A percentile compares a stretch with the other conserved stretches of the same genome.
phyloP scores from a whole-genome alignment of 2,329 filamentous ascomycete genomes.

The Hymenoscyphus salicellus region DNA sequence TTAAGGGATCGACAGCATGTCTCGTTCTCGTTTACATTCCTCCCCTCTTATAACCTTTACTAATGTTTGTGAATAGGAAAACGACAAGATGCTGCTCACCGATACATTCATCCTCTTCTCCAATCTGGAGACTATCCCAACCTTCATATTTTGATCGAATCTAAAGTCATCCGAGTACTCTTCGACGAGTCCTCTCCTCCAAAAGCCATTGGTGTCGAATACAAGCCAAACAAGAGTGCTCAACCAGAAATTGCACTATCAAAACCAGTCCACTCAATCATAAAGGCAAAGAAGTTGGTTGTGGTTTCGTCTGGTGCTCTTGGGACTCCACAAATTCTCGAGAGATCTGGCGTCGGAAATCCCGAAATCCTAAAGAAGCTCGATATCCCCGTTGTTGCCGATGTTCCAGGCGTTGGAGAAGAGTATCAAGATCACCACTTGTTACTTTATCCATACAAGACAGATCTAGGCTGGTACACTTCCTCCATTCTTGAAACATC shows the following conservation, averaged over 20 bases:
- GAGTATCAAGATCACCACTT: slow-evolving; percentile 58
- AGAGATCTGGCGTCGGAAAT: slow-evolving; percentile 61
- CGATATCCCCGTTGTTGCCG: slow-evolving; percentile 45
- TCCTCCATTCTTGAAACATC: too few relatives aligned
- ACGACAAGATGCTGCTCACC: slow-evolving; percentile 56
- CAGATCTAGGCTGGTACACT: slow-evolving; percentile 18
- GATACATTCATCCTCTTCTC: slow-evolving; percentile 53
- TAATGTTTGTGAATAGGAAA: slow-evolving; percentile 35
- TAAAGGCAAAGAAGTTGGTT: slow-evolving; percentile 55
- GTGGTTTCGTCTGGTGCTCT: slow-evolving; percentile 42
- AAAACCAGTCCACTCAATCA: slow-evolving; percentile 34
- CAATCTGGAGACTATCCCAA: slow-evolving; percentile 51
- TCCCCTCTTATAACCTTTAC: too few relatives aligned
- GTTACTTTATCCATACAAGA: slow-evolving; percentile 51
- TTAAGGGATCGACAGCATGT: too few relatives aligned
- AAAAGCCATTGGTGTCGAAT: slow-evolving; percentile 58
- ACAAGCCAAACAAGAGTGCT: slow-evolving; percentile 47
- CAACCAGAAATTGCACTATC: slow-evolving; percentile 35
- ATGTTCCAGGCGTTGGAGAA: slow-evolving; percentile 52
- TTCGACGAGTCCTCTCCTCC: slow-evolving; percentile 48
- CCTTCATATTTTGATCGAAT: slow-evolving; percentile 57
- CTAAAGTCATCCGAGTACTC: slow-evolving; percentile 53
- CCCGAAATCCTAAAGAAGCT: slow-evolving; percentile 47
- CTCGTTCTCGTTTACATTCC: background rate
- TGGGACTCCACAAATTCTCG: slow-evolving; percentile 47